A percentile compares a stretch with the other conserved stretches of the same genome.
Conservation (phyloP, 140 eudicot genomes). For the Erigeron philadelphicus region DNA sequence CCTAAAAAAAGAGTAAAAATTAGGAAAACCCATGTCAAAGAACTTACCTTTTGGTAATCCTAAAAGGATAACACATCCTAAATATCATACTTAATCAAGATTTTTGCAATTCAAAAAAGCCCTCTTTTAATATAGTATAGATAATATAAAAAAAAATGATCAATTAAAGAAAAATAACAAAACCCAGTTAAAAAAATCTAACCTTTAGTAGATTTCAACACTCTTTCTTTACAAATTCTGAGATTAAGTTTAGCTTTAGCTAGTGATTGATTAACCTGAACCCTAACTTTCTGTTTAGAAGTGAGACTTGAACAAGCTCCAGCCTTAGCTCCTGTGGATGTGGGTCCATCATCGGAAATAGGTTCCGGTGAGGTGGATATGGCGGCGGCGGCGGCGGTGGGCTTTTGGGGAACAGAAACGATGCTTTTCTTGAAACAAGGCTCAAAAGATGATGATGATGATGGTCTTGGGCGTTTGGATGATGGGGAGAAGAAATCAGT, state of each 20-base stretch:
- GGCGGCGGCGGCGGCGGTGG: conserved; percentile 20
- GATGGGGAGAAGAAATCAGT: conserved; percentile 67
- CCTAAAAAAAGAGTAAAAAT: neutral
- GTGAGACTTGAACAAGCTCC: conserved; percentile 31
- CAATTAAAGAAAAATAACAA: neutral
- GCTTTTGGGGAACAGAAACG: conserved; percentile 19
- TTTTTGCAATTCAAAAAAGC: neutral
- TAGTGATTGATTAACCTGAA: conserved; percentile 47
- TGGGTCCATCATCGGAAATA: conserved; percentile 19
- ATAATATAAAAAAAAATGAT: neutral
- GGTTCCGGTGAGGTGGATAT: conserved; percentile 24
- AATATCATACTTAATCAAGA: neutral
- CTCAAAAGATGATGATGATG: conserved; percentile 12
- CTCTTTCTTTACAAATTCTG: conserved; percentile 49
- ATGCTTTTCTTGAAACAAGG: neutral
- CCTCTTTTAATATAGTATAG: neutral
- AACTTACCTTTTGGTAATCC: neutral
- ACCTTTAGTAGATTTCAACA: conserved; percentile 49
- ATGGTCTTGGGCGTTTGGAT: conserved; percentile 52
- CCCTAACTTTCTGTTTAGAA: conserved; percentile 55
- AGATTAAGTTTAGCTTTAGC: conserved; percentile 67
- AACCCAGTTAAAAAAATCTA: neutral
- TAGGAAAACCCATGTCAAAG: neutral
- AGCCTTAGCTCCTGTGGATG: neutral
- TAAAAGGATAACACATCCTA: neutral